These are phyloP conservation scores for Blumeriella jaapii DNA, from an alignment of 2,329 filamentous ascomycete genomes.

Conservation along the genomic window DNA sequence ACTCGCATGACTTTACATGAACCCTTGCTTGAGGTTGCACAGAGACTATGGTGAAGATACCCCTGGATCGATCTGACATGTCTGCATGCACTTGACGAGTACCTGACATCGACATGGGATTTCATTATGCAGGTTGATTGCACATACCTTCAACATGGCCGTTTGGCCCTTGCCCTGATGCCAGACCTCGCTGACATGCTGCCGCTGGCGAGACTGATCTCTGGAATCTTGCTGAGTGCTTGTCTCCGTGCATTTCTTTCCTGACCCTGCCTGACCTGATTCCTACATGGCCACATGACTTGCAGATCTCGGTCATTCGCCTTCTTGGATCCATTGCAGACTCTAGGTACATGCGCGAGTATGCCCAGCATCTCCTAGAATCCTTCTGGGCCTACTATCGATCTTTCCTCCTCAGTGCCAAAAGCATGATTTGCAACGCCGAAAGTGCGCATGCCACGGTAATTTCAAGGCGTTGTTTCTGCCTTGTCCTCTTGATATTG, in stretches of 20 bases:
- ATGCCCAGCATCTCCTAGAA: too few species aligned
- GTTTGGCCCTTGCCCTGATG: neutral
- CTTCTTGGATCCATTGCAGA: neutral
- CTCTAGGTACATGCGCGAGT: too few species aligned
- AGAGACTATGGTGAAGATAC: conserved; percentile 26
- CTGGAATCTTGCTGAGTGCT: conserved; percentile 3
- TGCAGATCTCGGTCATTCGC: conserved; percentile 9
- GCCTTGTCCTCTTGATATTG: conserved; percentile 2
- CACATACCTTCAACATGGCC: neutral
- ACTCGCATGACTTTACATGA: conserved; percentile 25
- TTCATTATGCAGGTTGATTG: conserved; percentile 14
- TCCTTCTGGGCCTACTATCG: too few species aligned
- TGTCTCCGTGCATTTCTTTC: conserved; percentile 16
- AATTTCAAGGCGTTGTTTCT: conserved; percentile 1
- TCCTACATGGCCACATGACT: conserved; percentile 16
- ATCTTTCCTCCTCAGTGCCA: too few species aligned
- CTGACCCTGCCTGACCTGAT: conserved; percentile 22
- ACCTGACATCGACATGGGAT: conserved; percentile 13
- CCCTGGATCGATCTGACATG: conserved; percentile 25
- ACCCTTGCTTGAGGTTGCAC: conserved; percentile 21
- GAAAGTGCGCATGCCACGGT: conserved; percentile 4
- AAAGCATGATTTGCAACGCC: too few species aligned
- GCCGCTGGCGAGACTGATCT: neutral
- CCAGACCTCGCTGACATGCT: neutral
- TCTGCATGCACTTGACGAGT: conserved; percentile 25